phyloP scores from a whole-genome alignment of 2,329 filamentous ascomycete species.

The Clarireedia monteithiana region DNA sequence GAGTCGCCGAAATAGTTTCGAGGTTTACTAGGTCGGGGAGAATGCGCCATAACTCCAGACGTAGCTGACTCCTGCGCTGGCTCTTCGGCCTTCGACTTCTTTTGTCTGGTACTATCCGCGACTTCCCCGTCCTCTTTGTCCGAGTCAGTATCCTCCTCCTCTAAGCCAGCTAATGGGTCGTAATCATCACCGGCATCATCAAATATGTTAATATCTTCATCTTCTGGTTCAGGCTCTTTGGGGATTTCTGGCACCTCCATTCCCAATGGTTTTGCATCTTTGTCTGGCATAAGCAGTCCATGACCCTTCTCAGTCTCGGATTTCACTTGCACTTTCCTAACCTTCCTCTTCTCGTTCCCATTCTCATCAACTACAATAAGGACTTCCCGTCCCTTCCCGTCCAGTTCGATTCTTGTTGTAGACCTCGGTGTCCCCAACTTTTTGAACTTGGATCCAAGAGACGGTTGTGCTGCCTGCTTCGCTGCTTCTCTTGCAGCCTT shows the following conservation, averaged over 20 bases:
- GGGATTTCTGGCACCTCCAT: slow-evolving; percentile 58
- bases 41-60: slow-evolving; percentile 37
- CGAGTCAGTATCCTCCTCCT: slow-evolving; percentile 29
- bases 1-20: slow-evolving; percentile 58
- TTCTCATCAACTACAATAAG: slow-evolving; percentile 59
- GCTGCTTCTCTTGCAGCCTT: slow-evolving; percentile 56
- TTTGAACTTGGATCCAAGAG: slow-evolving; percentile 52
- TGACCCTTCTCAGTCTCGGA: slow-evolving; percentile 32
- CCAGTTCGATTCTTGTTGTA: slow-evolving; percentile 51
- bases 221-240: slow-evolving; percentile 39
- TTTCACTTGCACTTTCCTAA: slow-evolving; percentile 44
- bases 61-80: slow-evolving; percentile 6
- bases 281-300: slow-evolving; percentile 44
- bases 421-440: slow-evolving; percentile 52
- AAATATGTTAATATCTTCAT: slow-evolving; percentile 57
- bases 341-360: slow-evolving; percentile 57
- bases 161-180: slow-evolving; percentile 55
- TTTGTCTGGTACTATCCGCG: slow-evolving; percentile 23
- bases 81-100: slow-evolving; percentile 11
- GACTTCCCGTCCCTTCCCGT: slow-evolving; percentile 54
- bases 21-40: slow-evolving; percentile 34
- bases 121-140: slow-evolving; percentile 39
- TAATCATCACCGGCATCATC: slow-evolving; percentile 60
- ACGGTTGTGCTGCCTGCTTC: slow-evolving; percentile 41
- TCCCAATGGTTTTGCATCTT: slow-evolving; percentile 49